phyloP scores from a whole-genome alignment of 106 monocot species.

The Phalaenopsis aphrodite region DNA sequence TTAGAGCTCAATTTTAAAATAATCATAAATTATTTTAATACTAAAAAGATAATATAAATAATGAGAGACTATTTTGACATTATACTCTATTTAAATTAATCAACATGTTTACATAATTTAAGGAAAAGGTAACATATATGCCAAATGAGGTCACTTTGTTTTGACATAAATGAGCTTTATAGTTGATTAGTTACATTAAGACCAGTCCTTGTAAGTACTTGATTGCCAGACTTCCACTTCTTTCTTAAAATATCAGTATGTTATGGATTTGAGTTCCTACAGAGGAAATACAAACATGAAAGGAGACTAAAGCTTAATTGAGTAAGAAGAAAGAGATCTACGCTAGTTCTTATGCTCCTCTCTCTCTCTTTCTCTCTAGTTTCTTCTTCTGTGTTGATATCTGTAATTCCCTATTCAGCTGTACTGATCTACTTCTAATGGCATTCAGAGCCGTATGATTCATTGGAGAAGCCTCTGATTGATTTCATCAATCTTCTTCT shows the following conservation, averaged over 20 bases:
- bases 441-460: neutral
- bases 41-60: too few species aligned
- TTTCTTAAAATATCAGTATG: neutral
- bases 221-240: neutral
- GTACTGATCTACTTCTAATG: neutral
- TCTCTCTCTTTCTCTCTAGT: neutral
- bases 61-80: too few species aligned
- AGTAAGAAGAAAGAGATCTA: neutral
- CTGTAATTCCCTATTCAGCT: neutral
- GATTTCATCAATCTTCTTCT: neutral
- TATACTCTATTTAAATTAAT: too few species aligned
- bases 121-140: too few species aligned
- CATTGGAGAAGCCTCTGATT: neutral
- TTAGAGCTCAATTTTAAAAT: too few species aligned
- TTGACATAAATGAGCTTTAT: too few species aligned
- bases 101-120: too few species aligned
- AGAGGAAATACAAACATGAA: slow-evolving; percentile 3
- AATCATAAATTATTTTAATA: too few species aligned
- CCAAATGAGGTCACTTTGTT: too few species aligned
- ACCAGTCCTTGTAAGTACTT: too few species aligned
- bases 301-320: neutral
- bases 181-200: too few species aligned
- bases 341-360: neutral
- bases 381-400: neutral
- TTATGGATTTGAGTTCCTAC: slow-evolving; percentile 1